A percentile compares a stretch with the other conserved stretches of the same genome.
These are phyloP conservation scores for Ogataea neopini DNA, from an alignment of 805 yeast species.

Conservation along the genomic window DNA sequence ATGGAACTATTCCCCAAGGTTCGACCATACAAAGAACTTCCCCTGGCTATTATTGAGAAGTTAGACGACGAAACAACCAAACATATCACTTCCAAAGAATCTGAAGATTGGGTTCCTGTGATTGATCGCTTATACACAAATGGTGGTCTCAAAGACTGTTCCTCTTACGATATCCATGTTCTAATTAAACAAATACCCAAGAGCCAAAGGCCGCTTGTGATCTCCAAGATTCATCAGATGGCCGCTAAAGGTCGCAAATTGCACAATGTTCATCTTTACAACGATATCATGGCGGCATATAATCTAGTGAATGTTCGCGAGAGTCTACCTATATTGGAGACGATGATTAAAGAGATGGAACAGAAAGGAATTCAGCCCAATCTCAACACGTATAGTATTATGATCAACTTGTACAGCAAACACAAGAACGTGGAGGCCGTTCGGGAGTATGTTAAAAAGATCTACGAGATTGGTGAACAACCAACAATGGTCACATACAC, in stretches of 20 bases:
- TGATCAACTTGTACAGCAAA: conserved; percentile 50
- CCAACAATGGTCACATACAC: conserved; percentile 52
- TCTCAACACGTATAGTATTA: conserved; percentile 42
- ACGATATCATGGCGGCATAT: conserved; percentile 39
- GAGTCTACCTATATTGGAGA: conserved; percentile 35
- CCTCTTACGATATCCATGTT: conserved; percentile 36
- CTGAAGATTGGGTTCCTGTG: conserved; percentile 51
- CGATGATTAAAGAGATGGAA: conserved; percentile 32
- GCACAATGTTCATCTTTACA: conserved; percentile 36
- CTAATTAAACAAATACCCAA: conserved; percentile 46
- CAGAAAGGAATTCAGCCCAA: conserved; percentile 34
- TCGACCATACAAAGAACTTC: conserved; percentile 34
- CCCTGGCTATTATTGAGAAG: conserved; percentile 37
- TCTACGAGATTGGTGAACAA: conserved; percentile 40
- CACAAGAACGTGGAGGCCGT: conserved; percentile 39
- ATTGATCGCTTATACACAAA: conserved; percentile 37
- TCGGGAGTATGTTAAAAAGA: conserved; percentile 38
- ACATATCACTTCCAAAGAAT: conserved; percentile 39
- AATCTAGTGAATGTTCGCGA: conserved; percentile 20
- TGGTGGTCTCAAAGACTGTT: conserved; percentile 37
- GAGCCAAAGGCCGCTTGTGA: conserved; percentile 34
- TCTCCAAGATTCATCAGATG: conserved; percentile 41
- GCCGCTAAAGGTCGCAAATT: conserved; percentile 36
- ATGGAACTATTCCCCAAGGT: conserved; percentile 29
- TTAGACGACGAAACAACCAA: conserved; percentile 42